Evolutionary conservation across 306 rosid species (phyloP).

Genomic region (Castanea mollissima): DNA sequence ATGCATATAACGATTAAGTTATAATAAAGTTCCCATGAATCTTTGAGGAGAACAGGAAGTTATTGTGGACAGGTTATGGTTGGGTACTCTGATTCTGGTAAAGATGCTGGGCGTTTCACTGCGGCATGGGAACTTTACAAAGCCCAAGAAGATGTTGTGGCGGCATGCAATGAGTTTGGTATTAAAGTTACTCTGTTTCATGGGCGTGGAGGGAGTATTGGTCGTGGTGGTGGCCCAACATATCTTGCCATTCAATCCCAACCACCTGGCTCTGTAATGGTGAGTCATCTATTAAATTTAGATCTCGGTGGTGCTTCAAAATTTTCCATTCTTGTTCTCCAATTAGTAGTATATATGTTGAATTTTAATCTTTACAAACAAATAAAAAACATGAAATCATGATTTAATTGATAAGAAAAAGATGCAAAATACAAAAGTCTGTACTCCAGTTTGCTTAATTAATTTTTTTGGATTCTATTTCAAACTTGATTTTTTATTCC

Average conservation of each 20-base stretch:
- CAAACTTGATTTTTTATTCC: not conserved
- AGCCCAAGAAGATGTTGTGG: slow-evolving; percentile 97
- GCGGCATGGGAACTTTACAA: slow-evolving; percentile 98
- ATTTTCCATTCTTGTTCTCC: slow-evolving; percentile 3
- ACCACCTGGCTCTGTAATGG: slow-evolving; percentile 97
- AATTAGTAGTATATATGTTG: not conserved
- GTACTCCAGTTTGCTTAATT: not conserved
- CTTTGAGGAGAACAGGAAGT: slow-evolving; percentile 13
- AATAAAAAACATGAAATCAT: not conserved
- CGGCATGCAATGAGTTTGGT: slow-evolving; percentile 84
- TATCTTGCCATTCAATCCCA: slow-evolving; percentile 97
- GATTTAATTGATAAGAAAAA: too few relatives aligned
- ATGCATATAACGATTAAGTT: slow-evolving; percentile 2
- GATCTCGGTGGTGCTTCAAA: slow-evolving; percentile 4
- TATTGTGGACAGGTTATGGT: slow-evolving; percentile 81
- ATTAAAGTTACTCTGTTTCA: slow-evolving; percentile 89
- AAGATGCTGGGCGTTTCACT: slow-evolving; percentile 95
- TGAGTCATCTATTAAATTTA: slow-evolving; percentile 33
- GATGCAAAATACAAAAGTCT: not conserved
- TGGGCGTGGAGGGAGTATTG: slow-evolving; percentile 96
- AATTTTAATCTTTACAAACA: not conserved
- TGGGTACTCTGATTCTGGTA: slow-evolving; percentile 96
- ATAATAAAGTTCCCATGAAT: slow-evolving; percentile 9
- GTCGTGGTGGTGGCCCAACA: slow-evolving; percentile 98
- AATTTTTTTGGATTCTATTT: not conserved